phyloP scores from a whole-genome alignment of 1,284 basidiomycete species.

The Ganoderma lucidum region DNA sequence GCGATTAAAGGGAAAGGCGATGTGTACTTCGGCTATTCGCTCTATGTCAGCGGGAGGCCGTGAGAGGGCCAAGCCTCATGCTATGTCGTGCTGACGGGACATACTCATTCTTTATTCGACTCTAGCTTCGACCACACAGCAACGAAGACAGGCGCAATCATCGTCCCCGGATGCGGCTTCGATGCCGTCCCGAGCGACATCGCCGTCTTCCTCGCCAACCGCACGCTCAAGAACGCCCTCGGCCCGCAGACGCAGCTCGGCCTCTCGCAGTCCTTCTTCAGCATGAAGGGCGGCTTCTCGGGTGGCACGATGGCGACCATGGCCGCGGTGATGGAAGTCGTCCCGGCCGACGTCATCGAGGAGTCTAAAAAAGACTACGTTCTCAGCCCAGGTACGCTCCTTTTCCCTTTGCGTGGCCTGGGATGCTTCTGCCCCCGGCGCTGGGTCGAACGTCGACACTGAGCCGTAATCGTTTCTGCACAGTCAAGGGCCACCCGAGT shows the following conservation, averaged over 20 bases:
- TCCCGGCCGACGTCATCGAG: slow-evolving; percentile 49
- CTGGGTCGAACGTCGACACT: neutral
- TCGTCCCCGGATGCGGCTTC: slow-evolving; percentile 76
- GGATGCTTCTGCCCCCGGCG: neutral
- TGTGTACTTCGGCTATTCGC: too few species aligned
- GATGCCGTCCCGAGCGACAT: slow-evolving; percentile 80
- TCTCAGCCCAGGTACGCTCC: slow-evolving; percentile 62
- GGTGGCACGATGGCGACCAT: slow-evolving; percentile 75
- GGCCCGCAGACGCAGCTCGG: slow-evolving; percentile 45
- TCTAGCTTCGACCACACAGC: slow-evolving; percentile 71
- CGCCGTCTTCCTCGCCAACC: slow-evolving; percentile 62
- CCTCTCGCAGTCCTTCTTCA: slow-evolving; percentile 54
- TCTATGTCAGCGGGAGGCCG: too few species aligned
- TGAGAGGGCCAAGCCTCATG: too few species aligned
- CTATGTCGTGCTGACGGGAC: neutral
- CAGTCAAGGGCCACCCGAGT: slow-evolving; percentile 53
- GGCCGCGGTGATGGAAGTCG: slow-evolving; percentile 55
- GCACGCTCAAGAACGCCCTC: slow-evolving; percentile 50
- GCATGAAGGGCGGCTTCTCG: slow-evolving; percentile 57
- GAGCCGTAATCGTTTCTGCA: slow-evolving; percentile 3
- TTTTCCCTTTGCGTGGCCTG: neutral
- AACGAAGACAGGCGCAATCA: slow-evolving; percentile 67
- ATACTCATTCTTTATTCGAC: neutral
- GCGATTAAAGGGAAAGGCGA: too few species aligned
- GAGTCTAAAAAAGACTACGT: slow-evolving; percentile 52